These are phyloP conservation scores for Penicillium silybi DNA, from an alignment of 495 filamentous ascomycete genomes.

Conservation along the genomic window DNA sequence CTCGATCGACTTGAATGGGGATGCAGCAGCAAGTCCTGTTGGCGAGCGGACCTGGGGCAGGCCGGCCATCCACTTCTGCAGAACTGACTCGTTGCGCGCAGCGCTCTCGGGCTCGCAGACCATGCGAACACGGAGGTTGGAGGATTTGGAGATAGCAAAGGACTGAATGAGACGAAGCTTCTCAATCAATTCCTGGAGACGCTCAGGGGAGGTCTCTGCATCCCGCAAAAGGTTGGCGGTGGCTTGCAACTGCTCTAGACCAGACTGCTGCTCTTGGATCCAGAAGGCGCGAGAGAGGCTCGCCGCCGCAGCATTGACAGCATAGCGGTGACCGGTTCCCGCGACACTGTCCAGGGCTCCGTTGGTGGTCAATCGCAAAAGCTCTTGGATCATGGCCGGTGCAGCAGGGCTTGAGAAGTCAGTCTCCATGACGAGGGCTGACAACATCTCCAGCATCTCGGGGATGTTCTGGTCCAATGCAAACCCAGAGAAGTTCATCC, in stretches of 20 bases:
- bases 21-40: slow-evolving; percentile 26
- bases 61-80: slow-evolving; percentile 65
- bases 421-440: slow-evolving; percentile 76
- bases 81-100: slow-evolving; percentile 62
- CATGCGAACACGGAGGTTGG: slow-evolving; percentile 70
- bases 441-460: slow-evolving; percentile 84
- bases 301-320: slow-evolving; percentile 76
- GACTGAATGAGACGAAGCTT: slow-evolving; percentile 87
- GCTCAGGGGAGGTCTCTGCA: slow-evolving; percentile 54
- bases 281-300: slow-evolving; percentile 66
- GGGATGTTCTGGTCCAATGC: slow-evolving; percentile 85
- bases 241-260: slow-evolving; percentile 85
- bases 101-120: slow-evolving; percentile 75
- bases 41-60: slow-evolving; percentile 45
- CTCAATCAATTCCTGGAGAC: slow-evolving; percentile 68
- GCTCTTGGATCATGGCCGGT: slow-evolving; percentile 74
- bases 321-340: slow-evolving; percentile 79
- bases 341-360: slow-evolving; percentile 91
- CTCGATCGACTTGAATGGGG: slow-evolving; percentile 36
- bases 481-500: slow-evolving; percentile 75
- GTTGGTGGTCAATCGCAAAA: slow-evolving; percentile 78
- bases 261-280: slow-evolving; percentile 75
- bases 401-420: slow-evolving; percentile 81
- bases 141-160: slow-evolving; percentile 58
- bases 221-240: slow-evolving; percentile 58